Percentiles rank a stretch among this genome's conserved stretches.
phyloP scores from a whole-genome alignment of 129 eudicot species.

The Flaveria trinervia region DNA sequence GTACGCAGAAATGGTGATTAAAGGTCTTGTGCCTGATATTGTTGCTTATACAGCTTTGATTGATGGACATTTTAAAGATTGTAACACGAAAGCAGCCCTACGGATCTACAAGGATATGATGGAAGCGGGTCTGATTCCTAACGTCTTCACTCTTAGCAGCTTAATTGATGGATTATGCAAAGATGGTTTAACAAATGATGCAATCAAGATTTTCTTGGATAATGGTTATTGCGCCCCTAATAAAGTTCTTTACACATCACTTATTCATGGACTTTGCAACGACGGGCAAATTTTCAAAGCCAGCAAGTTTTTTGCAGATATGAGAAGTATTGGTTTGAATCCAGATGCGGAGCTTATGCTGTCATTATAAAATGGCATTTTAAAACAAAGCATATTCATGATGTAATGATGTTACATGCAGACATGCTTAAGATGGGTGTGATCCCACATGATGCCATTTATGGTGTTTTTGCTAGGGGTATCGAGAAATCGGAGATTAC shows the following conservation, averaged over 20 bases:
- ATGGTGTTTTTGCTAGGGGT: slow-evolving; percentile 47
- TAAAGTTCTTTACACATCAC: slow-evolving; percentile 57
- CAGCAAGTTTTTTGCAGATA: slow-evolving; percentile 69
- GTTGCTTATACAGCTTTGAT: slow-evolving; percentile 73
- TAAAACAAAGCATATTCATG: slow-evolving; percentile 37
- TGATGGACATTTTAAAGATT: slow-evolving; percentile 72
- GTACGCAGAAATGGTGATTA: slow-evolving; percentile 74
- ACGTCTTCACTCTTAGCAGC: slow-evolving; percentile 66
- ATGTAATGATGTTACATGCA: slow-evolving; percentile 75
- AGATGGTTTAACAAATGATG: slow-evolving; percentile 68
- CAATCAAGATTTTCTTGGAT: slow-evolving; percentile 65
- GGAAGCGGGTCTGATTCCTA: slow-evolving; percentile 58
- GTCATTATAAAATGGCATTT: slow-evolving; percentile 49
- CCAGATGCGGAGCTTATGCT: slow-evolving; percentile 57
- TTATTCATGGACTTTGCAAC: slow-evolving; percentile 70
- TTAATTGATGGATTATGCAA: slow-evolving; percentile 80
- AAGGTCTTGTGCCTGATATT: slow-evolving; percentile 72
- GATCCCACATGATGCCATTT: slow-evolving; percentile 45
- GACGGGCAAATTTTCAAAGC: slow-evolving; percentile 65
- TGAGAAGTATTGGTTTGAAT: slow-evolving; percentile 55
- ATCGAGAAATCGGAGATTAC: slow-evolving; percentile 49
- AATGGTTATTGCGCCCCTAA: slow-evolving; percentile 31
- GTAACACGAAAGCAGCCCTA: slow-evolving; percentile 61
- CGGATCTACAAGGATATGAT: slow-evolving; percentile 59
- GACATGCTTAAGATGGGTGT: slow-evolving; percentile 79